Base-by-base conservation (phyloP, 441 rosid genomes). In the Croton laevigatus region DNA sequence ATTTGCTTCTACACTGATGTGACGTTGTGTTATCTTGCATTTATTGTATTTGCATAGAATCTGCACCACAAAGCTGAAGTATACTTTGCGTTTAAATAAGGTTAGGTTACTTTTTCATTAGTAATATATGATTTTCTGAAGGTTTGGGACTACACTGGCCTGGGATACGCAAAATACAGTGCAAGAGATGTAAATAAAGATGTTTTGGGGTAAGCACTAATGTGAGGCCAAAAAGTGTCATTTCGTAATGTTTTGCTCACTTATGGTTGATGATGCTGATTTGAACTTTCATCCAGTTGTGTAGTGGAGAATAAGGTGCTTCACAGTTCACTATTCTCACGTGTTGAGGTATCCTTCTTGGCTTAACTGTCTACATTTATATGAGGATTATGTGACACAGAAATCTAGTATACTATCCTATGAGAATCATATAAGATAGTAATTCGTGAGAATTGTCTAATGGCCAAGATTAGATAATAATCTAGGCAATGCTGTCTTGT, bases 101-200 rank as follows among this genome's bases (percentile, higher is more conserved):
- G 13, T 32, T 65, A 45, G 20, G 68, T 65, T 45, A 20, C 19
- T 69, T 45, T 58, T 57, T 69, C 40, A 17, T 66, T 73, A n/a
- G n/a, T n/a, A 8, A 69, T 36, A 19, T 65, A 37, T n/a, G n/a
- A 59, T 58, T 23, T 79, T 67, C 44, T 80, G 57, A 73, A 92
- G 98, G 98, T 92, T 37, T 92, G 99, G 98, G 99, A 94, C 78
- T 88, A 92, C 83, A 91, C 99, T 59, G 97, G 99, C 80, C 76
- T 89, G 70, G 97, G 96, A 75, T 94, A 84, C 76, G 85, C 97
- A 76, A 86, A 80, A 79, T 94, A 92, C 76, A 76, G 78, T 81
- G 93, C 99, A 57, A 87, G 84, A 73, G 98, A 94, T 77, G 91
- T 79, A 42, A 73, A 83, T 78, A 89, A 86, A 81, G 91, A 88